Evolutionary conservation across 768 basidiomycete genomes (phyloP).

Genomic region (Russula vinacea): DNA sequence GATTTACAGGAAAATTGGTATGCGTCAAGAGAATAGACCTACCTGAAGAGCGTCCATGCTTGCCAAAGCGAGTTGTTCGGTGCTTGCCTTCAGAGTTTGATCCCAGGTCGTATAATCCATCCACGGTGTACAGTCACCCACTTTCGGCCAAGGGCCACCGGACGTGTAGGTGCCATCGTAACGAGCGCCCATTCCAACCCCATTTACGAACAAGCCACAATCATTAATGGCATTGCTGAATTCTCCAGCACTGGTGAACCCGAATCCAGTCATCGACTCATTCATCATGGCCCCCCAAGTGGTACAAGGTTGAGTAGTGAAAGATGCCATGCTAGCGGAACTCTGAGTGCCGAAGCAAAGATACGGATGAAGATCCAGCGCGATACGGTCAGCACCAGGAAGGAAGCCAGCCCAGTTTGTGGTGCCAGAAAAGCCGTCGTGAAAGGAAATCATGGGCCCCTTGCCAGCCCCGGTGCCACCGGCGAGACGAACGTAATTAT

Average conservation of each 20-base stretch:
- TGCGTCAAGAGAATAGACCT: slow-evolving; percentile 24
- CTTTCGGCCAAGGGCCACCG: slow-evolving; percentile 38
- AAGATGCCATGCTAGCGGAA: slow-evolving; percentile 53
- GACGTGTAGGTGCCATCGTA: slow-evolving; percentile 76
- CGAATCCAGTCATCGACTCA: slow-evolving; percentile 71
- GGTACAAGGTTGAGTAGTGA: slow-evolving; percentile 60
- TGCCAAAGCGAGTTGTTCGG: slow-evolving; percentile 70
- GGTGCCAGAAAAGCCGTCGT: slow-evolving; percentile 80
- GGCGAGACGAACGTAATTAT: slow-evolving; percentile 73
- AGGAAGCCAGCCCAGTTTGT: slow-evolving; percentile 68
- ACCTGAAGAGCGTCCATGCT: slow-evolving; percentile 94
- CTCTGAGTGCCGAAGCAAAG: slow-evolving; percentile 68
- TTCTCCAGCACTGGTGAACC: slow-evolving; percentile 82
- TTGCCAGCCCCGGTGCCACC: slow-evolving; percentile 82
- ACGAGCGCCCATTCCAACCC: slow-evolving; percentile 74
- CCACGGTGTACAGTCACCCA: slow-evolving; percentile 69
- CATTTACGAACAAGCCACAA: slow-evolving; percentile 76
- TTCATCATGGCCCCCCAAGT: slow-evolving; percentile 74
- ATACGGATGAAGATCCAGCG: slow-evolving; percentile 87
- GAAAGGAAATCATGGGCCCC: slow-evolving; percentile 80
- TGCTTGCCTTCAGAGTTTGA: slow-evolving; percentile 54
- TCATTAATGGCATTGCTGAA: slow-evolving; percentile 85
- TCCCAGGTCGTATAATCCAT: slow-evolving; percentile 71
- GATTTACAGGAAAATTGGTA: slow-evolving; percentile 5
- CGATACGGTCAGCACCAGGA: slow-evolving; percentile 74